Evolutionary conservation across 1,284 basidiomycete genomes (phyloP), one percentile per base, ranked within the genome.

Genomic region (Coniferiporia sulphurascens): DNA sequence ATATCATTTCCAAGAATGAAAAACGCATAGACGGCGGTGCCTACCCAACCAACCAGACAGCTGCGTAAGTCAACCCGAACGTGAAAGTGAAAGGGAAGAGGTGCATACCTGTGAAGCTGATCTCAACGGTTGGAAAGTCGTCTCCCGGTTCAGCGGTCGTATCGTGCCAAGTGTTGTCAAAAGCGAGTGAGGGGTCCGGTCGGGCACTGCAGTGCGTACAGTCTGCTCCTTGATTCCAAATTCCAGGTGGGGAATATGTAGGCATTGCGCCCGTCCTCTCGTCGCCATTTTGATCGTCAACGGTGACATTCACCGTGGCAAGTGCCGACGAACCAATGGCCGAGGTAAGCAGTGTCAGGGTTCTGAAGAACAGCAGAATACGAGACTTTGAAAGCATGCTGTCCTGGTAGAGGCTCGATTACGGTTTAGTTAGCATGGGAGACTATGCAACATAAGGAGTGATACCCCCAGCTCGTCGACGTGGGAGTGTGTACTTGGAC

Each of bases 281-380:
- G 60, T 76, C 72, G 15, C 74, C 72, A n/a, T 67, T 65, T 0
- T 74, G 67, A 62, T 80, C 78, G 64, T 81, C 78, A 44, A 80
- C 74, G 0, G 76, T 73, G 43, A 50, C 36, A 21, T 45, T n/a
- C n/a, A n/a, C n/a, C n/a, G 38, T 21, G 27, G 27, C 2, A 27
- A 27, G 27, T 5, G 27, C 27, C 27, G 27, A 3, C 5, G 27
- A 27, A 3, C 27, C 27, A 3, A 27, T 27, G 27, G 27, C 27
- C 27, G 5, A 41, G 38, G 15, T 41, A 8, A 41, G 9, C 3
- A 41, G 15, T 12, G 7, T 3, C 9, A 41, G 38, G 2, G 9
- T 41, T 3, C 7, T 12, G 15, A 41, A 10, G 15, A 41, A 41
- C 38, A 41, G 15, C 9, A 41, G 38, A 41, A 8, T 15, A 15